These are phyloP conservation scores for Hirsutella thompsonii DNA, from an alignment of 2,329 filamentous ascomycete species.

Conservation along the genomic window DNA sequence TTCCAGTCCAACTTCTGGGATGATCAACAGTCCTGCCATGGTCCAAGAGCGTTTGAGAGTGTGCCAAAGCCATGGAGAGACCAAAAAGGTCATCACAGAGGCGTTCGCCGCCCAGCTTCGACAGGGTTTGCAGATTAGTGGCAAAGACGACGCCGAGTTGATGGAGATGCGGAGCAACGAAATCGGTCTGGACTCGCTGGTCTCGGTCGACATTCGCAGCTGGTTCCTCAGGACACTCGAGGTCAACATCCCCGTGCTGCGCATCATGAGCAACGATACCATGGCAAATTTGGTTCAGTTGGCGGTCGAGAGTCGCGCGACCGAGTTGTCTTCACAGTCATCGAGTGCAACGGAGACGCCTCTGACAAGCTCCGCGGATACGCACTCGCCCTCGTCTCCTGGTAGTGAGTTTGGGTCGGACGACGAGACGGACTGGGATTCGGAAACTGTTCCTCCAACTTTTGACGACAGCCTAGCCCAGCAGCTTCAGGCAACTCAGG, in stretches of 20 bases:
- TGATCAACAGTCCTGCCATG: no score
- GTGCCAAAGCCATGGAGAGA: neutral
- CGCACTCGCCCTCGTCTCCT: no score
- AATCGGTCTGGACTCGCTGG: conserved; percentile 16
- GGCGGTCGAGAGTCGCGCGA: neutral
- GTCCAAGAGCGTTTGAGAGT: neutral
- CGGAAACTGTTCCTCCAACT: no score
- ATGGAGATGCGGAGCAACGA: conserved; percentile 7
- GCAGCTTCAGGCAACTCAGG: no score
- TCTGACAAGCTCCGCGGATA: no score
- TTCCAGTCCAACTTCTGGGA: no score
- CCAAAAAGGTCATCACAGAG: neutral
- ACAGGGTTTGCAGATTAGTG: neutral
- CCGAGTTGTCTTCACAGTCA: neutral
- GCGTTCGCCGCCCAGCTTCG: neutral
- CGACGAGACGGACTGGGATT: no score
- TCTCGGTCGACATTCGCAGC: conserved; percentile 23
- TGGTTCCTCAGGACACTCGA: conserved; percentile 33
- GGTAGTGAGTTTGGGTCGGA: no score
- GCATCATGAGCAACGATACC: conserved; percentile 16
- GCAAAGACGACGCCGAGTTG: neutral
- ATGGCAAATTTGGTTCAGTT: neutral
- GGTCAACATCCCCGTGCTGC: conserved; percentile 30
- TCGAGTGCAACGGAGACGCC: no score
- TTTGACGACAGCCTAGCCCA: no score